Base-by-base conservation (phyloP, 441 rosid species). In the Gossypium trilobum region DNA sequence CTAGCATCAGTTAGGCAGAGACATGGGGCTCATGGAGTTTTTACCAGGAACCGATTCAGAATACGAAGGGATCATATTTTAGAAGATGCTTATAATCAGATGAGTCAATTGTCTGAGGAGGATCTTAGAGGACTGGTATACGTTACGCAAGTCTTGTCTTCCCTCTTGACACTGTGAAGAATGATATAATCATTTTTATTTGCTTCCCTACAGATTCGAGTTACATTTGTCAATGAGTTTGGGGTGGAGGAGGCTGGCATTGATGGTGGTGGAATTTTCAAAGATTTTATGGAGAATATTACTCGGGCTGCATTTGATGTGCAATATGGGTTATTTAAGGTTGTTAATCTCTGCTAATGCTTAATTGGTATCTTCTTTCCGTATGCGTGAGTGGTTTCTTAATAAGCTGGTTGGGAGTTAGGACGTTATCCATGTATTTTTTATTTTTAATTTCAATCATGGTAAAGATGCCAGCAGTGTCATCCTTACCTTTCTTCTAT, bases 171-270 rank as follows among this genome's bases (percentile, higher is more conserved):
- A 62, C 54, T 55, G 52, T 68, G 9, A 25, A 20, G 48, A 62
- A 52, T 60, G 69, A 42, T 17, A 39, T 67, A 76, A 71, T 75
- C 22, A 58, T 13, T 42, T 70, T 72, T 74, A 66, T 71, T 70
- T 85, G 74, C 79, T 72, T 46, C 55, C 75, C 27, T 50, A 79
- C 86, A 95, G 99, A 93, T 95, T 79, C 99, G 99, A 13, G 98
- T 95, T 70, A 76, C 97, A 78, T 95, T 91, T 73, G 91, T 95
- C 71, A 95, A 95, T 78, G 99, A 95, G 82, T 88, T 91, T 76
- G 99, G 99, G 81, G 99, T 90, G 70, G 99, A 95, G 87, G 99
- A 95, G 83, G 99, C 99, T 84, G 99, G 99, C 63, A 93, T 95
- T 73, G 99, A 95, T 82, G 99, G 99, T 70, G 99, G 98, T 76